Conservation (phyloP, 352 stramenopile species). For the Phytophthora pisi region DNA sequence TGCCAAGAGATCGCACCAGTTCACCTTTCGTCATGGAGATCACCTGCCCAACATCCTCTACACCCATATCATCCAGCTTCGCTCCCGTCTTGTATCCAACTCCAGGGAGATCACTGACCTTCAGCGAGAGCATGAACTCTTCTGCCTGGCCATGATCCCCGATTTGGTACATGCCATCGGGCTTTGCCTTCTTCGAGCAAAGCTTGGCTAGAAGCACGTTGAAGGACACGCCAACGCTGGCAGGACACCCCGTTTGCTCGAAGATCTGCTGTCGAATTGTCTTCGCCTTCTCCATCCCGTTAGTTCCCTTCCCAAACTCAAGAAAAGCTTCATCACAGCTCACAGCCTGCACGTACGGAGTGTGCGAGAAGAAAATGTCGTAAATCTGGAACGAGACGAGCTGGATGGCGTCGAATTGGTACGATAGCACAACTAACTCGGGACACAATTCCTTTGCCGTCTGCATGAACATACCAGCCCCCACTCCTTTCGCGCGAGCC, state of each 20-base stretch:
- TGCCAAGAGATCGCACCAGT: constrained; percentile 69
- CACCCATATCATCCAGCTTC: constrained; percentile 73
- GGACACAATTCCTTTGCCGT: constrained; percentile 91
- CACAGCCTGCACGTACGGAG: constrained; percentile 92
- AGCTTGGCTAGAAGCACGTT: constrained; percentile 96
- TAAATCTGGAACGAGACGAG: constrained; percentile 94
- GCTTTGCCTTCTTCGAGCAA: constrained; percentile 93
- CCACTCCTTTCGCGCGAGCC: constrained; percentile 89
- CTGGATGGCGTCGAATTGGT: constrained; percentile 93
- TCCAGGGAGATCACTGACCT: constrained; percentile 80
- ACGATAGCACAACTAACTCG: constrained; percentile 93
- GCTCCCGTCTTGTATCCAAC: constrained; percentile 67
- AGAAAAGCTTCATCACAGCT: constrained; percentile 97
- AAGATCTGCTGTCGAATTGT: constrained; percentile 72
- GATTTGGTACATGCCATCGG: constrained; percentile 86
- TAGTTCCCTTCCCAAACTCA: constrained; percentile 72
- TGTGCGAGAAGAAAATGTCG: constrained; percentile 88
- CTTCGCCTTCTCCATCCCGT: constrained; percentile 74
- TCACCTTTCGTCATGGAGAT: constrained; percentile 52
- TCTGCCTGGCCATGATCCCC: constrained; percentile 45
- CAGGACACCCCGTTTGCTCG: constrained; percentile 87
- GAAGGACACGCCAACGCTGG: constrained; percentile 92
- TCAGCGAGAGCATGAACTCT: constrained; percentile 69
- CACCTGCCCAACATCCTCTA: constrained; percentile 73
- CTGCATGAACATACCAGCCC: constrained; percentile 95